Evolutionary conservation across 257 asterid genomes (phyloP), one percentile per base, ranked within the genome.

Genomic region (Henckelia pumila): DNA sequence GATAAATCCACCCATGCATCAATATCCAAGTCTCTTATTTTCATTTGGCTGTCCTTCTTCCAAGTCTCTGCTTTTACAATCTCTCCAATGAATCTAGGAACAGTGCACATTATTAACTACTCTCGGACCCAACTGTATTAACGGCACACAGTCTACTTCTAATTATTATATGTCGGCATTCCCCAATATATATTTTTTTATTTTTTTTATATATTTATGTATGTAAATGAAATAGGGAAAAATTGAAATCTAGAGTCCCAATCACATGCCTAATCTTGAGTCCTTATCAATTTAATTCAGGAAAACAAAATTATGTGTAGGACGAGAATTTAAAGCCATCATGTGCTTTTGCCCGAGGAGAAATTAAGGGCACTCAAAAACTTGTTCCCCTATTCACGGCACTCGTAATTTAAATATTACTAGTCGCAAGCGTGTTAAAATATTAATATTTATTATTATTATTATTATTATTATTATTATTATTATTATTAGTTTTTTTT

Each of bases 1-100:
- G n/a, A n/a, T n/a, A n/a, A n/a, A n/a, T n/a, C n/a, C n/a, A n/a
- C n/a, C n/a, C n/a, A n/a, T n/a, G n/a, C n/a, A n/a, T n/a, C n/a
- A n/a, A n/a, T n/a, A n/a, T n/a, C n/a, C n/a, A n/a, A n/a, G n/a
- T n/a, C n/a, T n/a, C n/a, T n/a, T n/a, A n/a, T n/a, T n/a, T n/a
- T 65, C 76, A 74, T 71, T 71, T 78, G 83, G 81, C 50, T 72
- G 75, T 73, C 73, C 44, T 72, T 75, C 74, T 59, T 78, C 86
- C 86, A 78, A 72, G 79, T 78, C 77, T 67, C 63, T 60, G 50
- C 40, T 71, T 61, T 71, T 49, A 33, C 29, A n/a, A 19, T 56
- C 57, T 13, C 66, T 13, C 77, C 7, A 17, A 10, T 26, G 23
- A 32, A 33, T 47, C 55, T 63, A 66, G 59, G 49, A 50, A 66